Evolutionary conservation across 164 flowering plant genomes (phyloP), one percentile per base, ranked within the genome.

Genomic region (Cinnamomum chago): DNA sequence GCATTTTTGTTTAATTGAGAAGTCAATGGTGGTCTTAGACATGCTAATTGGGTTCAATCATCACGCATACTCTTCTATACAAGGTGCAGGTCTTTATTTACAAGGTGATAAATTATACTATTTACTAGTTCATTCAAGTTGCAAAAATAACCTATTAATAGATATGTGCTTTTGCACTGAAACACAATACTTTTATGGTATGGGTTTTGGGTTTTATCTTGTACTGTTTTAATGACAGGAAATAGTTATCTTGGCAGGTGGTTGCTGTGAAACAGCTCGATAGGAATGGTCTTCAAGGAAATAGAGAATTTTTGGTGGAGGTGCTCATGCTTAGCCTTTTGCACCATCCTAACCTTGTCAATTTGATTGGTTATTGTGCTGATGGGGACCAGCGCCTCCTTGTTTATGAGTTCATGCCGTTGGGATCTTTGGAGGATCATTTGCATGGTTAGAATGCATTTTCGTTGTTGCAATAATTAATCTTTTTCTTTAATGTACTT

Each of bases 251-350:
- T 78, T 65, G 13, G 72, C 91, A 92, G 97, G 90, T 82, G 62
- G 97, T 91, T 75, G 97, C 97, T 9, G 94, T 92, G 60, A 92
- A 92, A 76, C 94, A 91, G 74, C 97, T 92, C 76, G 94, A 92
- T 71, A 84, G 95, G 50, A 90, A 92, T 79, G 95, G 97, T 18
- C 89, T 91, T 74, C 97, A 92, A 84, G 97, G 97, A 78, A 91
- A 91, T 70, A 83, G 94, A 74, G 95, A 92, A 68, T 92, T 89
- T 81, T 70, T 92, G 72, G 95, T 90, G 72, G 95, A 92, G 83
- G 94, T 90, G 85, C 95, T 90, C 77, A 90, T 92, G 94, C 97
- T 92, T 72, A 92, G 97, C 81, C 89, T 89, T 51, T 79, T 92
- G 73, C 94, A 92, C 77, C 97, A 92, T 74, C 83, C 87, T 30